Evolutionary conservation across 805 yeast genomes (phyloP).

Genomic region (Candida ficus): DNA sequence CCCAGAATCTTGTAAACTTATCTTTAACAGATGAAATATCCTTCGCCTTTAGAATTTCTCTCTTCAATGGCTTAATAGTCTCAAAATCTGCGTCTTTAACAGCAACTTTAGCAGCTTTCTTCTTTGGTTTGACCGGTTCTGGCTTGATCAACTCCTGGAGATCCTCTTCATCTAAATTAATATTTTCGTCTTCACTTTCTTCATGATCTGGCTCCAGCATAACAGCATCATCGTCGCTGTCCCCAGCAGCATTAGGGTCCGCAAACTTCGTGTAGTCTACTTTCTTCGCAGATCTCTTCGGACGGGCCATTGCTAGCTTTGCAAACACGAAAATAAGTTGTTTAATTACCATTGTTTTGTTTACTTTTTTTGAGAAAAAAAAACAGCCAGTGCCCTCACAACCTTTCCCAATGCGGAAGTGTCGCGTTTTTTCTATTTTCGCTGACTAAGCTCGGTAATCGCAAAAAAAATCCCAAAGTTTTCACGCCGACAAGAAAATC

Average conservation of each 20-base stretch:
- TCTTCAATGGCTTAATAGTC: slow-evolving; percentile 9
- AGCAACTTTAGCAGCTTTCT: not conserved
- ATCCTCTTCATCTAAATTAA: slow-evolving; percentile 6
- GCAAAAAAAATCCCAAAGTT: too few species aligned
- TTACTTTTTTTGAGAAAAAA: too few species aligned
- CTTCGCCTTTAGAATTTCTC: slow-evolving; percentile 13
- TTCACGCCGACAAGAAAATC: not conserved
- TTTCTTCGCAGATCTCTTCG: slow-evolving; percentile 8
- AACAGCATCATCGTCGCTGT: slow-evolving; percentile 11
- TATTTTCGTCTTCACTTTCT: slow-evolving; percentile 4
- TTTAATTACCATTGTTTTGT: not conserved
- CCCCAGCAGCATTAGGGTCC: slow-evolving; percentile 7
- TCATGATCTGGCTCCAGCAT: not conserved
- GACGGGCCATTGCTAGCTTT: slow-evolving; percentile 5
- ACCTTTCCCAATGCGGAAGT: too few species aligned
- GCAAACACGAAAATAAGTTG: too few species aligned
- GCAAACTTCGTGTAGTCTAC: slow-evolving; percentile 11
- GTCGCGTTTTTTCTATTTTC: too few species aligned
- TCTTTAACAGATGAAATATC: slow-evolving; percentile 37
- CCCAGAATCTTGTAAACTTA: slow-evolving; percentile 41
- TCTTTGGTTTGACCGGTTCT: slow-evolving; percentile 1
- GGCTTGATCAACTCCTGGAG: slow-evolving; percentile 4
- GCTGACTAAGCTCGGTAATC: too few species aligned
- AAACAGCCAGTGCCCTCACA: too few species aligned
- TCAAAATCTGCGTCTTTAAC: not conserved